phyloP scores from a whole-genome alignment of 352 stramenopile genomes.

The Phytophthora syringae region DNA sequence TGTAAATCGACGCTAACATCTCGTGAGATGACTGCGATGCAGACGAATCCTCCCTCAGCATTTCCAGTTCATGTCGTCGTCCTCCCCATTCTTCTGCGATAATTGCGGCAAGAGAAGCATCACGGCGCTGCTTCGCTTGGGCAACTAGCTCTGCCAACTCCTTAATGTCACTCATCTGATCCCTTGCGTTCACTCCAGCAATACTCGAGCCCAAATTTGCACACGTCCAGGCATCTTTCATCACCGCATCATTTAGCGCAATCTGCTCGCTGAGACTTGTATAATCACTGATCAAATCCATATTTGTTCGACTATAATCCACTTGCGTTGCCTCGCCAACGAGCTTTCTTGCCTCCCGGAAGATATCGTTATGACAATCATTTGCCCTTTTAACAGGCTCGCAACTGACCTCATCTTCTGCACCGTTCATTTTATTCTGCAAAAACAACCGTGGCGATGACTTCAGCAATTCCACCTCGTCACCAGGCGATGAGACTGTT shows the following conservation, averaged over 20 bases:
- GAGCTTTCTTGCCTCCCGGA: no score
- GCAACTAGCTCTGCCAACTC: neutral
- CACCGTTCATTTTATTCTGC: no score
- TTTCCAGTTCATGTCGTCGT: constrained; percentile 1
- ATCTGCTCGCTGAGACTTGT: constrained; percentile 1
- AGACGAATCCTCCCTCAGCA: neutral
- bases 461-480: no score
- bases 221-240: neutral
- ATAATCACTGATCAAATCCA: neutral
- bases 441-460: no score
- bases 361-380: no score
- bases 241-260: neutral
- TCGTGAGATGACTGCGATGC: neutral
- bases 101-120: neutral
- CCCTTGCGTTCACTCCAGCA: neutral
- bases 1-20: neutral
- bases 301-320: no score
- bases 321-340: no score
- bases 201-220: neutral
- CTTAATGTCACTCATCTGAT: neutral
- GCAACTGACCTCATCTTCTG: no score
- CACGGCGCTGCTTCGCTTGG: constrained; percentile 2
- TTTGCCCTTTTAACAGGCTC: no score
- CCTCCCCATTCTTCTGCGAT: neutral
- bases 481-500: neutral